phyloP scores from a whole-genome alignment of 2,329 filamentous ascomycete genomes.

The Paraphaeosphaeria sporulosa region DNA sequence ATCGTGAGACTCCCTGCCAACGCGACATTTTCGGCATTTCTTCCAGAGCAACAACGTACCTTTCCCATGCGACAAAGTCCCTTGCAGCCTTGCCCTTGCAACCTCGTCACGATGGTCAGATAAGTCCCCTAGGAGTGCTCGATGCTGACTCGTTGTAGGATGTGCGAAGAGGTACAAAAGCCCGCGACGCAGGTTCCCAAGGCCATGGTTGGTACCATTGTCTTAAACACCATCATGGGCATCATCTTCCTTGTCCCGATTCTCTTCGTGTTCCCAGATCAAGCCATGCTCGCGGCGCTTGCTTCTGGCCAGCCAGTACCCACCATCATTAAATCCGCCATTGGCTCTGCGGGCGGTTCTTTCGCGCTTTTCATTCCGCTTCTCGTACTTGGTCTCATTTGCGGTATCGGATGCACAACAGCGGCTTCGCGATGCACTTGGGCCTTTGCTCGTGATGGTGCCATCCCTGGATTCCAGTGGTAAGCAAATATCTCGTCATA shows the following conservation, averaged over 20 bases:
- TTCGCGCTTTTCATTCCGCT: constrained; percentile 70
- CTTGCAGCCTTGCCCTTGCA: constrained; percentile 21
- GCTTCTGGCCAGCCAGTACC: constrained; percentile 69
- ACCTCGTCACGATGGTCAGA: constrained; percentile 24
- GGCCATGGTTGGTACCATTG: constrained; percentile 72
- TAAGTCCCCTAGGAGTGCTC: constrained; percentile 21
- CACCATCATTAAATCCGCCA: constrained; percentile 67
- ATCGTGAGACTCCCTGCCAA: constrained; percentile 62
- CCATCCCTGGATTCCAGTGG: constrained; percentile 67
- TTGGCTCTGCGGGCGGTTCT: constrained; percentile 67
- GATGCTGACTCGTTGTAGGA: constrained; percentile 56
- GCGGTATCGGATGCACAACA: constrained; percentile 74
- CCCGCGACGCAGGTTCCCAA: constrained; percentile 74
- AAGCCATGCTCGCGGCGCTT: constrained; percentile 62
- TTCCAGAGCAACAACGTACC: constrained; percentile 22
- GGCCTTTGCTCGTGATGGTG: constrained; percentile 75
- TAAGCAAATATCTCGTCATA: neutral
- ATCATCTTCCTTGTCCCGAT: constrained; percentile 74
- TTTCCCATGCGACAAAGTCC: constrained; percentile 27
- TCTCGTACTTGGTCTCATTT: constrained; percentile 71
- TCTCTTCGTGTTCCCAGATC: constrained; percentile 72
- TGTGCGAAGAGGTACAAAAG: constrained; percentile 76
- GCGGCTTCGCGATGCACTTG: constrained; percentile 72
- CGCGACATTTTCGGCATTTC: constrained; percentile 31
- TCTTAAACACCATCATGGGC: constrained; percentile 72